phyloP scores from a whole-genome alignment of 805 yeast genomes.

The Nakazawaea ambrosiae region DNA sequence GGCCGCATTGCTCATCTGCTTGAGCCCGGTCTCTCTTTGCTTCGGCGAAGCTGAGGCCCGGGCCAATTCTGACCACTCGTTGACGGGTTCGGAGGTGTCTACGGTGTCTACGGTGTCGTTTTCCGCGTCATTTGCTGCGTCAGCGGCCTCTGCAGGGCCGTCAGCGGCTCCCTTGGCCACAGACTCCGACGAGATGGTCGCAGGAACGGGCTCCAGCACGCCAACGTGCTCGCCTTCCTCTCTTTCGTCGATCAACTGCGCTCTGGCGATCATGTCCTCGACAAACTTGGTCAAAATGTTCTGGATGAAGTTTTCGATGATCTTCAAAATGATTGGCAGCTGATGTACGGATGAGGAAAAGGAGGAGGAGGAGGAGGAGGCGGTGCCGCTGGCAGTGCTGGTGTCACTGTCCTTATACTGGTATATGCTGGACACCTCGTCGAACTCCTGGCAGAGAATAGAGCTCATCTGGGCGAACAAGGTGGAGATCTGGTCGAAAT shows the following conservation, averaged over 20 bases:
- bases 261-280: constrained; percentile 22
- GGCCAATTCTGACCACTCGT: not conserved
- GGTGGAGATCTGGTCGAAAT: constrained; percentile 17
- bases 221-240: constrained; percentile 19
- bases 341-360: too few relatives aligned
- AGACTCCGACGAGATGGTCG: constrained; percentile 15
- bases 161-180: constrained; percentile 17
- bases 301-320: constrained; percentile 26
- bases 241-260: constrained; percentile 29
- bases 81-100: not conserved
- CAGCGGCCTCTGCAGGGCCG: not conserved
- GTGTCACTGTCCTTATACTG: constrained; percentile 17
- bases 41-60: not conserved
- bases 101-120: constrained; percentile 17
- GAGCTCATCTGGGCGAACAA: constrained; percentile 16
- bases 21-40: constrained; percentile 1
- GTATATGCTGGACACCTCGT: constrained; percentile 22
- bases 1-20: constrained; percentile 22
- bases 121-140: too few relatives aligned
- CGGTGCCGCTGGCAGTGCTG: too few relatives aligned
- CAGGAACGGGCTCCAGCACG: too few relatives aligned
- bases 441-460: constrained; percentile 19
- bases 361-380: too few relatives aligned
- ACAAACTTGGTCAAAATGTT: constrained; percentile 26
- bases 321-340: constrained; percentile 26